Evolutionary conservation across 2,329 filamentous ascomycete genomes (phyloP).

Genomic region (Colletotrichum camelliae): DNA sequence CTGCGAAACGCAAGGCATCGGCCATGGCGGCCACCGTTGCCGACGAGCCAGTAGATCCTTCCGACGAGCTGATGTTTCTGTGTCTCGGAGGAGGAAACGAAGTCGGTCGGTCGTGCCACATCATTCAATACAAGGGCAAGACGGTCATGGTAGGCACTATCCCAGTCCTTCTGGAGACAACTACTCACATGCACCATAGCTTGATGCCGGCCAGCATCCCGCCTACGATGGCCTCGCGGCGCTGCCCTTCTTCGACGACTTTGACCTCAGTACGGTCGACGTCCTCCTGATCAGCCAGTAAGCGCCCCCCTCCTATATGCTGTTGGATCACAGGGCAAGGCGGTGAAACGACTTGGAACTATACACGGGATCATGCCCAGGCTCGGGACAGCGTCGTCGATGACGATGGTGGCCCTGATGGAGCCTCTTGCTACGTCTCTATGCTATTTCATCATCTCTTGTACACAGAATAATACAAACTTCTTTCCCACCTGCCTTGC

Average conservation of each 20-base stretch:
- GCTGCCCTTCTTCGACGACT: slow-evolving; percentile 97
- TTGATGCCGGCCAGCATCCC: slow-evolving; percentile 96
- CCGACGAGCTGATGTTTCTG: slow-evolving; percentile 93
- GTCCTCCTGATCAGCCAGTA: slow-evolving; percentile 99
- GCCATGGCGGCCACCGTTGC: slow-evolving; percentile 64
- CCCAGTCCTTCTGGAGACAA: not conserved
- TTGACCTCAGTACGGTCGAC: slow-evolving; percentile 96
- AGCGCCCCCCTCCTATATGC: slow-evolving; percentile 50
- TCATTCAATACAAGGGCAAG: slow-evolving; percentile 98
- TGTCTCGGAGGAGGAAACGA: slow-evolving; percentile 96
- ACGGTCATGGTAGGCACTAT: slow-evolving; percentile 84
- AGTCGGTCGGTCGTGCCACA: slow-evolving; percentile 95
- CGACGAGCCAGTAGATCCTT: slow-evolving; percentile 89
- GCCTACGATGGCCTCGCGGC: slow-evolving; percentile 93
- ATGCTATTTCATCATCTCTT: slow-evolving; percentile 13
- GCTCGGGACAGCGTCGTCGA: not conserved
- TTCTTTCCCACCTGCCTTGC: slow-evolving; percentile 21
- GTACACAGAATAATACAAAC: slow-evolving; percentile 27
- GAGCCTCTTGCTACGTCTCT: slow-evolving; percentile 21
- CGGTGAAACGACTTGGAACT: slow-evolving; percentile 21
- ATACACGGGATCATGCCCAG: slow-evolving; percentile 7
- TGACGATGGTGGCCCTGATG: slow-evolving; percentile 3
- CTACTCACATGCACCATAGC: slow-evolving; percentile 52
- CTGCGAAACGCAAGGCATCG: slow-evolving; percentile 88
- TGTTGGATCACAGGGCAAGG: slow-evolving; percentile 29